Percentiles rank a stretch among this genome's conserved stretches.
phyloP scores from a whole-genome alignment of 768 basidiomycete species.

The Kwoniella newhampshirensis region DNA sequence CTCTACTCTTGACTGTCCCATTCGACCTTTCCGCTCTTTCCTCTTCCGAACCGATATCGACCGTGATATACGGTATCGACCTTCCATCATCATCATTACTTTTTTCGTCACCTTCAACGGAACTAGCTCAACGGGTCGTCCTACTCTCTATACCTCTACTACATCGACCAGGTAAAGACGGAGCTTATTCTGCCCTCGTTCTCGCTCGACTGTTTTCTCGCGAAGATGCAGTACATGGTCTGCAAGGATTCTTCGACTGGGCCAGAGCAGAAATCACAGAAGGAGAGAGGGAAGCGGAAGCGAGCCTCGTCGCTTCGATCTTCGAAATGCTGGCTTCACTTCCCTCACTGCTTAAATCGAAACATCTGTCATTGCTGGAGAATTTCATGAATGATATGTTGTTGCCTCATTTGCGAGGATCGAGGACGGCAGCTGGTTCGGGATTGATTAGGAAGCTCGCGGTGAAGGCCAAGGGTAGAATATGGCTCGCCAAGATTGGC shows the following conservation, averaged over 20 bases:
- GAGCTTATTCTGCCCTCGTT: constrained; percentile 77
- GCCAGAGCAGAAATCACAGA: constrained; percentile 28
- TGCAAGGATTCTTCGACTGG: constrained; percentile 33
- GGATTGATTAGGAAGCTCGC: constrained; percentile 48
- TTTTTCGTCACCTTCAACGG: constrained; percentile 60
- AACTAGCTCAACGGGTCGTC: constrained; percentile 58
- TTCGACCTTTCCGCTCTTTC: constrained; percentile 88
- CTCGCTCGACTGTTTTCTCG: constrained; percentile 78
- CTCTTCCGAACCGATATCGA: constrained; percentile 55
- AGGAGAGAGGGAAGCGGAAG: constrained; percentile 35
- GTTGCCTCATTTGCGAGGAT: constrained; percentile 53
- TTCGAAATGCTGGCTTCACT: constrained; percentile 35
- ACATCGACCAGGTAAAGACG: constrained; percentile 65
- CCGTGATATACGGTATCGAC: constrained; percentile 30
- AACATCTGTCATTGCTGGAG: constrained; percentile 57
- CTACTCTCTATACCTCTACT: constrained; percentile 38
- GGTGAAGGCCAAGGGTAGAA: constrained; percentile 48
- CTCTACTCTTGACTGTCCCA: constrained; percentile 87
- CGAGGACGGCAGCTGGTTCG: constrained; percentile 25
- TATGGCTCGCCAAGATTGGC: constrained; percentile 46
- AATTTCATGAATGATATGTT: constrained; percentile 61
- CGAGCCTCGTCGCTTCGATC: constrained; percentile 37
- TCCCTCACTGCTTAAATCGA: constrained; percentile 61
- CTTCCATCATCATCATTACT: constrained; percentile 16
- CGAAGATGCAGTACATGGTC: constrained; percentile 55